phyloP scores from a whole-genome alignment of 176 grass and related monocot species.

The Oryza punctata region DNA sequence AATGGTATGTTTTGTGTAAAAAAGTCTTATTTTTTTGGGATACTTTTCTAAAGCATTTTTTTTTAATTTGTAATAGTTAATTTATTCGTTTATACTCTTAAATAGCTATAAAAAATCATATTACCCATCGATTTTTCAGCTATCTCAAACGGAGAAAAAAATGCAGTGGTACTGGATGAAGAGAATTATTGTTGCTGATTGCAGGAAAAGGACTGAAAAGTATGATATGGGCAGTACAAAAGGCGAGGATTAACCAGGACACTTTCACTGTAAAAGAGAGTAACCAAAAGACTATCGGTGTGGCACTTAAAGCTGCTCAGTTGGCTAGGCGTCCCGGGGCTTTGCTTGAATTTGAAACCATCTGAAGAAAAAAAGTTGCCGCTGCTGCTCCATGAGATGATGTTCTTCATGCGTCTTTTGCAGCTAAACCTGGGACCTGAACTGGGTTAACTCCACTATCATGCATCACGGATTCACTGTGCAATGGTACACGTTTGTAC shows the following conservation, averaged over 20 bases:
- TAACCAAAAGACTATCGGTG: background rate
- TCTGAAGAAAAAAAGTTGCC: slow-evolving; percentile 13
- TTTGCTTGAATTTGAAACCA: slow-evolving; percentile 51
- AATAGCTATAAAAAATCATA: no score
- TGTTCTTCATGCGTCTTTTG: slow-evolving; percentile 7
- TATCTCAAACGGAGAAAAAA: no score
- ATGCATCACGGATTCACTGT: background rate
- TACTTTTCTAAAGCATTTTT: no score
- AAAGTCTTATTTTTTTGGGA: no score
- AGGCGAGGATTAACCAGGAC: slow-evolving; percentile 20
- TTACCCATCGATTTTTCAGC: no score
- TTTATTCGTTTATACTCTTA: no score
- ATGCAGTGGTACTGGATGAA: background rate
- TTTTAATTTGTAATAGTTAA: no score
- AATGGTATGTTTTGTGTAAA: no score
- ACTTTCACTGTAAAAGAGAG: slow-evolving; percentile 7
- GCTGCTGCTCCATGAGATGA: slow-evolving; percentile 12
- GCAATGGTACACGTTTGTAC: background rate
- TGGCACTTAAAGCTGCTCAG: background rate
- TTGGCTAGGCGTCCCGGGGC: no score
- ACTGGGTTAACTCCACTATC: background rate
- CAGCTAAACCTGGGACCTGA: background rate
- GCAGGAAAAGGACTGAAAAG: background rate
- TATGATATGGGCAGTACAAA: background rate
- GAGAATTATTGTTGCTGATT: background rate